phyloP scores from a whole-genome alignment of 140 eudicot species.

The Oenanthe javanica region DNA sequence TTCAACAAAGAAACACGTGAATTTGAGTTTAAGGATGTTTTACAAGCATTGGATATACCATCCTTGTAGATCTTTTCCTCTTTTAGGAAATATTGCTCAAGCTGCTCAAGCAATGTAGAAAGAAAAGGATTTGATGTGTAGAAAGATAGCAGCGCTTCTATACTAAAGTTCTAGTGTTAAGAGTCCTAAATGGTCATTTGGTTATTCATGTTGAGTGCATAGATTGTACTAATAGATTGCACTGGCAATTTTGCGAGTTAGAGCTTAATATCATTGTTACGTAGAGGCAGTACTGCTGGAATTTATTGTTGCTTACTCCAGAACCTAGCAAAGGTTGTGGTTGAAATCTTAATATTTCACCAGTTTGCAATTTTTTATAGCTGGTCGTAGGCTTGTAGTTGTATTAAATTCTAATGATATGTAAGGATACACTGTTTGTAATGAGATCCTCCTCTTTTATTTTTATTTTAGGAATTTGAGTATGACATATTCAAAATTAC shows the following conservation, averaged over 20 bases:
- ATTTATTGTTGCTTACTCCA: background rate
- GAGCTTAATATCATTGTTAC: background rate
- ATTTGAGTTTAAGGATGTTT: conserved; percentile 80
- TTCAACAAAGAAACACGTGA: conserved; percentile 85
- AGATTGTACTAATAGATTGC: background rate
- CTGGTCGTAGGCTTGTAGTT: background rate
- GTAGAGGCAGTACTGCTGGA: background rate
- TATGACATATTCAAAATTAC: background rate
- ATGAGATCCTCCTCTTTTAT: background rate
- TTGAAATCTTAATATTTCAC: background rate
- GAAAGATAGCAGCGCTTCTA: no score
- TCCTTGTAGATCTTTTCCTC: conserved; percentile 28
- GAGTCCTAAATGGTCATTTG: background rate
- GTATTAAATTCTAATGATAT: background rate
- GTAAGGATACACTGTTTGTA: background rate
- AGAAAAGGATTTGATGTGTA: background rate
- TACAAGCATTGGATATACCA: conserved; percentile 76
- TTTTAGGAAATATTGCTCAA: background rate
- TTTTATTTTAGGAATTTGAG: background rate
- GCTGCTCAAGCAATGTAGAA: conserved; percentile 2
- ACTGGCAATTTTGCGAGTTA: background rate
- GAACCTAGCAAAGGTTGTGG: background rate
- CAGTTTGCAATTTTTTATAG: background rate
- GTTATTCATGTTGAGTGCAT: background rate
- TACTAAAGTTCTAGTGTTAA: no score